phyloP scores from a whole-genome alignment of 2,329 filamentous ascomycete genomes.

The Blastomyces percursus region DNA sequence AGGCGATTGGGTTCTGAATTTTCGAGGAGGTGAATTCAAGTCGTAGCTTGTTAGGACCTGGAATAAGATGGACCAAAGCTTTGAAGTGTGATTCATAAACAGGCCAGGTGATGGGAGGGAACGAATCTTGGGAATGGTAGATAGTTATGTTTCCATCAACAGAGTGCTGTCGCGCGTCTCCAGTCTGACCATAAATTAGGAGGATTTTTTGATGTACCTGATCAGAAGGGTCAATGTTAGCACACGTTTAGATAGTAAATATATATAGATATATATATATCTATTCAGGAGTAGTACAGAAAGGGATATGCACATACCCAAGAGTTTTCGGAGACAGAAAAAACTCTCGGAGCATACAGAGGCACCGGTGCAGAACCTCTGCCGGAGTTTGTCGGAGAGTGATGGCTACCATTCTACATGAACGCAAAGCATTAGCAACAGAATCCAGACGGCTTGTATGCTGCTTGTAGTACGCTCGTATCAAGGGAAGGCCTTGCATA shows the following conservation, averaged over 20 bases:
- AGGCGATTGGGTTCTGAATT: conserved; percentile 55
- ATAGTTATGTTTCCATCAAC: conserved; percentile 72
- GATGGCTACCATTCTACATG: conserved; percentile 26
- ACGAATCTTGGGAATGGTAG: conserved; percentile 70
- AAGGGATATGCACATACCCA: conserved; percentile 53
- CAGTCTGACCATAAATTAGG: conserved; percentile 69
- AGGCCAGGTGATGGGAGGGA: conserved; percentile 75
- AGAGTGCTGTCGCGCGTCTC: conserved; percentile 55
- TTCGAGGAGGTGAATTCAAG: conserved; percentile 84
- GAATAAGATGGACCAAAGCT: conserved; percentile 75
- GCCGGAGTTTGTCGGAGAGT: conserved; percentile 26
- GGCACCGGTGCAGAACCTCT: conserved; percentile 55
- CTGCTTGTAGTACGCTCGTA: no score
- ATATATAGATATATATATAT: no score
- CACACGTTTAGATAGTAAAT: conserved; percentile 3
- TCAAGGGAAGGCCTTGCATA: not conserved
- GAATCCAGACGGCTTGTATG: not conserved
- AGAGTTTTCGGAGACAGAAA: conserved; percentile 68
- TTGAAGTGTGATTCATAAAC: conserved; percentile 88
- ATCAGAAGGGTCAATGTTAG: conserved; percentile 10
- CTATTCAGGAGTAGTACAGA: not conserved
- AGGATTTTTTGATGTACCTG: conserved; percentile 89
- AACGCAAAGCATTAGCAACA: conserved; percentile 2
- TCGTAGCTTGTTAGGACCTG: conserved; percentile 76
- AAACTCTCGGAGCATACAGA: conserved; percentile 66